Base-by-base conservation (phyloP, 2,329 filamentous ascomycete genomes). In the Clonostachys sp. region DNA sequence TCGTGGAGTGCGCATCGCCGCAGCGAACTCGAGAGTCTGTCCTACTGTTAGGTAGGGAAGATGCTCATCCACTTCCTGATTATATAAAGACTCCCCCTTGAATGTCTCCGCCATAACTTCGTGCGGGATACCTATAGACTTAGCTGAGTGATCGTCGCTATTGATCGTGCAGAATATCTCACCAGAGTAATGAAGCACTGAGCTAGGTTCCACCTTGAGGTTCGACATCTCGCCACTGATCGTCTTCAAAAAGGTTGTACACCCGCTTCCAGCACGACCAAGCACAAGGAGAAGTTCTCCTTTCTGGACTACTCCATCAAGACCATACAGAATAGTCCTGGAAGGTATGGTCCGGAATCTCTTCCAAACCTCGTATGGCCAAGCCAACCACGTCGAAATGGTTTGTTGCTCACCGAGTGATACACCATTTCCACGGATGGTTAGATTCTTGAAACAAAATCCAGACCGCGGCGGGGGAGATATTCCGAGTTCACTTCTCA, bases 1-100 rank as follows among this genome's bases (percentile, higher is more conserved):
- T 30, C 24, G 73, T 1, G 82, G 82, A 2, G 81, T 82, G 47
- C 79, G 66, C 1, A 78, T 78, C 54, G 77, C 74, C 4, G 84
- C 67, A 1, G 83, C 83, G 59, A 86, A 86, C 12, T 71, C 67
- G 0, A 87, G 61, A 0, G 83, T 86, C 50, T 83, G 71, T 14
- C 77, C 75, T 13, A 86, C 83, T 4, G 78, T 83, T 38, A 87
- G 63, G 3, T 80, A 78, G 2, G 83, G 76, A 52, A 84, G 86
- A 57, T 86, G 82, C 0, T 82, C 63, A 54, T 86, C 81, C 41
- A 57, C 58, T 60, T 86, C 83, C 0, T 81, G 78, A 49, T 84
- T 83, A 57, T 86, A 86, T 12, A 84, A 66, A 7, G 81, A 70
- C 61, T 75, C 75, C 48, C 73, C 74, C 8, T 30, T 30, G 24